These are phyloP conservation scores for Dillenia turbinata DNA, from an alignment of 164 flowering plant species.

Conservation along the genomic window DNA sequence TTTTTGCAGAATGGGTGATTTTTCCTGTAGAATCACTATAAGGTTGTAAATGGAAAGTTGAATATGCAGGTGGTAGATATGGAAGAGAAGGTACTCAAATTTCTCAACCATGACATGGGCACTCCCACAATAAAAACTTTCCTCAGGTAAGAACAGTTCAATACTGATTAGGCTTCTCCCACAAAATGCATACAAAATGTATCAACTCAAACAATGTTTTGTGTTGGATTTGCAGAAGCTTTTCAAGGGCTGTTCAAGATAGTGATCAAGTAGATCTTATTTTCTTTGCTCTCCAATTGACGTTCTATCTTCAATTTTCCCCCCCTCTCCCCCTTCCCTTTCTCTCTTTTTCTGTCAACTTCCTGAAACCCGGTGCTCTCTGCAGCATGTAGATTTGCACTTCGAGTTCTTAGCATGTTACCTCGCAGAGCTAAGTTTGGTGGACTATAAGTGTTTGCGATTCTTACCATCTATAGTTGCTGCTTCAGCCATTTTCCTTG, in stretches of 20 bases:
- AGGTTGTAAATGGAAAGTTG: no score
- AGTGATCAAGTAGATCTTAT: constrained; percentile 31
- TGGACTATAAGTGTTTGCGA: constrained; percentile 57
- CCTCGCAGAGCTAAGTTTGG: constrained; percentile 75
- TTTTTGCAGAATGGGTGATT: no score
- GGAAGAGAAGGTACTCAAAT: constrained; percentile 56
- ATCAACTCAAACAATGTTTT: neutral
- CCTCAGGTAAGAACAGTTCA: constrained; percentile 39
- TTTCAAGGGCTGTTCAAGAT: constrained; percentile 47
- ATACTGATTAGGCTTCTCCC: no score
- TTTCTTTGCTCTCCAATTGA: neutral
- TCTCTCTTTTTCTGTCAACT: neutral
- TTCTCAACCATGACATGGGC: constrained; percentile 58
- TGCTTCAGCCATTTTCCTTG: constrained; percentile 63
- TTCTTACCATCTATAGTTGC: constrained; percentile 80
- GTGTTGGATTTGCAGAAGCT: constrained; percentile 40
- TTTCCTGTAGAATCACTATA: no score
- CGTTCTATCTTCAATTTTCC: neutral
- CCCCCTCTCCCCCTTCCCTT: neutral
- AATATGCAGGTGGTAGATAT: constrained; percentile 47
- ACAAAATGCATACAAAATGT: no score
- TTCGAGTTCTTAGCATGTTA: constrained; percentile 70
- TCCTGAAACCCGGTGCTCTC: constrained; percentile 3
- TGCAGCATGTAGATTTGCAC: constrained; percentile 50
- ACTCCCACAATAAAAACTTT: constrained; percentile 61